Conservation (phyloP, 2,329 filamentous ascomycete genomes). For the Monilinia fructigena region DNA sequence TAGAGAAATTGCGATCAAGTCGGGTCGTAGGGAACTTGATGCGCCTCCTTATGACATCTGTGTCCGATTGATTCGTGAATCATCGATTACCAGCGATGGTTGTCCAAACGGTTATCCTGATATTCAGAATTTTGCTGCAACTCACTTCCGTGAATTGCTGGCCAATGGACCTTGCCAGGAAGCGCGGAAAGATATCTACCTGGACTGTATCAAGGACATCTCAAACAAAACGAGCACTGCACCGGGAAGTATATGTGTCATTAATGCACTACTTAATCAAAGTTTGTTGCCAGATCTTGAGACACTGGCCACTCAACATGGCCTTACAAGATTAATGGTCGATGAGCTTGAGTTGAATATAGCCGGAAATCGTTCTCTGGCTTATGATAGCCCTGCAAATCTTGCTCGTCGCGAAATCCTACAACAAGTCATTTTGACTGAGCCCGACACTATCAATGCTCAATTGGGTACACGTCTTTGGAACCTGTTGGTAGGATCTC, state of each 20-base stretch:
- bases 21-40: conserved; percentile 47
- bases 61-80: conserved; percentile 70
- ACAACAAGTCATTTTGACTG: conserved; percentile 56
- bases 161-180: conserved; percentile 52
- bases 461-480: conserved; percentile 66
- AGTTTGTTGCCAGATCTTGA: conserved; percentile 53
- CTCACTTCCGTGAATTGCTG: conserved; percentile 62
- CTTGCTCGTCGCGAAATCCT: conserved; percentile 58
- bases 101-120: conserved; percentile 58
- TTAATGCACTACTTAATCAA: conserved; percentile 51
- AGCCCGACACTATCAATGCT: conserved; percentile 59
- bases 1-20: conserved; percentile 38
- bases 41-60: conserved; percentile 55
- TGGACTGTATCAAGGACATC: conserved; percentile 68
- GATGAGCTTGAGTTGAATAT: conserved; percentile 58
- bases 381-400: conserved; percentile 47
- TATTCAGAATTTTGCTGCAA: conserved; percentile 62
- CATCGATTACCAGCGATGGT: conserved; percentile 56
- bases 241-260: conserved; percentile 70
- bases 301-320: conserved; percentile 58
- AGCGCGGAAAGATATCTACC: conserved; percentile 62
- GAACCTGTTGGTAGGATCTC: conserved; percentile 67
- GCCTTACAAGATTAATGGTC: conserved; percentile 60
- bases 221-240: conserved; percentile 60
- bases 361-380: conserved; percentile 26